These are phyloP conservation scores for Candida wancherniae DNA, from an alignment of 805 yeast species.

Conservation along the genomic window DNA sequence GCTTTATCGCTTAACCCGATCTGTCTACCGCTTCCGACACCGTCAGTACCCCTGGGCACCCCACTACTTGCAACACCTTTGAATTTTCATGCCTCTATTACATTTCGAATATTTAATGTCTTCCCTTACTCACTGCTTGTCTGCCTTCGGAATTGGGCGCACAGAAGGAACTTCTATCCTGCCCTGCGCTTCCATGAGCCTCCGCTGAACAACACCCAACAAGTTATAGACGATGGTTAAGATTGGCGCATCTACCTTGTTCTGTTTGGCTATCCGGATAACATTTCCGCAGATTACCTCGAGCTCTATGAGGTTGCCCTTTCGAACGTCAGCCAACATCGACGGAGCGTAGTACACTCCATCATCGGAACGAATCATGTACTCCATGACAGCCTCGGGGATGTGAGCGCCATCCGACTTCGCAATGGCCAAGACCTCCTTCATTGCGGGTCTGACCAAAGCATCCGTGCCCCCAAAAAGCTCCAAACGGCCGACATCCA, in stretches of 20 bases:
- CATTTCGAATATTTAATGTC: no score
- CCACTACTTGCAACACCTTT: no score
- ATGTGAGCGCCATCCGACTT: slow-evolving; percentile 23
- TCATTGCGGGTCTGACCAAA: slow-evolving; percentile 18
- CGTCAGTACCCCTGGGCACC: no score
- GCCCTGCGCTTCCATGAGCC: slow-evolving; percentile 19
- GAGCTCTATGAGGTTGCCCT: slow-evolving; percentile 34
- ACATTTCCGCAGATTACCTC: slow-evolving; percentile 40
- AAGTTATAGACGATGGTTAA: slow-evolving; percentile 20
- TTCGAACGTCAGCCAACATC: slow-evolving; percentile 36
- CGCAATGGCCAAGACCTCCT: slow-evolving; percentile 20
- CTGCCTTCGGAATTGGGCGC: slow-evolving; percentile 13
- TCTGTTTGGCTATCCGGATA: slow-evolving; percentile 32
- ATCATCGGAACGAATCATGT: slow-evolving; percentile 20
- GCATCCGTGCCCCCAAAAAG: slow-evolving; percentile 19
- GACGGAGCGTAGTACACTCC: slow-evolving; percentile 40
- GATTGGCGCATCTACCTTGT: slow-evolving; percentile 28
- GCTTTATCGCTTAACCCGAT: no score
- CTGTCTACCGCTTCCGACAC: no score
- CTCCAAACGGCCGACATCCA: slow-evolving; percentile 52
- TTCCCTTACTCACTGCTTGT: no score
- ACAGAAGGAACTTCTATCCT: slow-evolving; percentile 18
- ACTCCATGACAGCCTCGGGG: slow-evolving; percentile 17
- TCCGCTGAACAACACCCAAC: slow-evolving; percentile 19
- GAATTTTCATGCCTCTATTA: no score